Evolutionary conservation across 2,329 filamentous ascomycete species (phyloP).

Genomic region (Lecanicillium sp.): DNA sequence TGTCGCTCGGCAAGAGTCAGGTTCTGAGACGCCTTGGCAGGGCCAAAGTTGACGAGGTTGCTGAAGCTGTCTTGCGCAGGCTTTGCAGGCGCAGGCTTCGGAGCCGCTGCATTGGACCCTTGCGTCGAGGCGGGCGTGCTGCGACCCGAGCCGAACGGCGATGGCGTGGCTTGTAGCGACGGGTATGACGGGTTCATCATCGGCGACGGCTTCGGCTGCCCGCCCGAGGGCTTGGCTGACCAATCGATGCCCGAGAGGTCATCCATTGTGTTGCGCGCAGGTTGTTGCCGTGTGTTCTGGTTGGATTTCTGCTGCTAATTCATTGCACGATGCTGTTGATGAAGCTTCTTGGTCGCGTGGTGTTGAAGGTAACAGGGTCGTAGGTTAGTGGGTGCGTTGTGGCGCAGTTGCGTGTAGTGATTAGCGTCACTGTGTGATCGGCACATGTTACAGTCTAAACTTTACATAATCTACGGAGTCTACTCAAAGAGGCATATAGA

Average conservation of each 20-base stretch:
- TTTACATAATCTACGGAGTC: too few species aligned
- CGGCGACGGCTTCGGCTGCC: constrained; percentile 28
- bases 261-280: constrained; percentile 40
- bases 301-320: too few species aligned
- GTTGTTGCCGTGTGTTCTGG: too few species aligned
- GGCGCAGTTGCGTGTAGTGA: too few species aligned
- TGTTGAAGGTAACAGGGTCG: too few species aligned
- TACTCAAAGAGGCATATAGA: too few species aligned
- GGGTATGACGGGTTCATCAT: constrained; percentile 36
- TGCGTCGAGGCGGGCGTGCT: constrained; percentile 48
- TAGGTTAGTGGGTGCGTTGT: too few species aligned
- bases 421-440: too few species aligned
- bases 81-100: constrained; percentile 39
- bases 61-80: constrained; percentile 67
- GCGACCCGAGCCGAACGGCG: constrained; percentile 45
- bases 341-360: too few species aligned
- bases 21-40: constrained; percentile 55
- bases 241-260: constrained; percentile 54
- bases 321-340: too few species aligned
- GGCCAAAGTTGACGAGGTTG: constrained; percentile 56
- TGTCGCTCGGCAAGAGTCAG: constrained; percentile 73
- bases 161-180: constrained; percentile 46
- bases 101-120: constrained; percentile 28
- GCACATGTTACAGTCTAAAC: too few species aligned
- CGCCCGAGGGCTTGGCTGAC: constrained; percentile 34